Evolutionary conservation across 2,329 filamentous ascomycete species (phyloP), one percentile per base, ranked within the genome.

Genomic region (Rutstroemia sydowiana): DNA sequence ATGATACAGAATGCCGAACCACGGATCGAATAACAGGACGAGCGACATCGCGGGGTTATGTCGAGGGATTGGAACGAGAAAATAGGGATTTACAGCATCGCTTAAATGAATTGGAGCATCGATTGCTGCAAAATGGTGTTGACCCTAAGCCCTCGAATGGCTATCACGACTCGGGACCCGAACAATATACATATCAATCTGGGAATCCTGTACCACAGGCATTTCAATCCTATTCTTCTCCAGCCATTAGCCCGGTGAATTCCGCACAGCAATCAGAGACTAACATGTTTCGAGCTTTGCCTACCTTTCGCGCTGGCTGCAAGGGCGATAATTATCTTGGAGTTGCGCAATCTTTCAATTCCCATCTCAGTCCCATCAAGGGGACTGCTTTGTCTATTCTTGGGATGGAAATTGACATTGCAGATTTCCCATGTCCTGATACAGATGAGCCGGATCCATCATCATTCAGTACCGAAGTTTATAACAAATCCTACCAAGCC

Each of bases 21-120:
- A 95, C 89, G 53, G 89, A 95, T 68, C 83, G 89, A 61, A 88
- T 93, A 64, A 91, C 87, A 3, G 87, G 88, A 53, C 84, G 86
- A 57, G 88, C 88, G 46, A 85, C 87, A 54, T 81, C 83, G 52
- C 77, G 89, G 61, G 89, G 89, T 48, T 89, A 92, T 63, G 75
- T 87, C 58, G 84, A 91, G 65, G 79, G 84, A 60, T 74, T 93
- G 51, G 88, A 95, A 68, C 76, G 78, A 55, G 82, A 90, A 63
- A 84, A 85, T 67, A 73, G 70, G n/a, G 77, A 77, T 59, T 78
- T 92, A 71, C 74, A 84, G 57, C 72, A 74, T 51, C 82, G 83
- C 59, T 78, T 92, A 36, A 75, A 77, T 31, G 79, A 87, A 57
- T 75, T 92, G 56, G 82, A 91, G 66, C 75, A 77, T 57, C 75